Evolutionary conservation across 768 basidiomycete species (phyloP).

Genomic region (Lentinula raphanica): DNA sequence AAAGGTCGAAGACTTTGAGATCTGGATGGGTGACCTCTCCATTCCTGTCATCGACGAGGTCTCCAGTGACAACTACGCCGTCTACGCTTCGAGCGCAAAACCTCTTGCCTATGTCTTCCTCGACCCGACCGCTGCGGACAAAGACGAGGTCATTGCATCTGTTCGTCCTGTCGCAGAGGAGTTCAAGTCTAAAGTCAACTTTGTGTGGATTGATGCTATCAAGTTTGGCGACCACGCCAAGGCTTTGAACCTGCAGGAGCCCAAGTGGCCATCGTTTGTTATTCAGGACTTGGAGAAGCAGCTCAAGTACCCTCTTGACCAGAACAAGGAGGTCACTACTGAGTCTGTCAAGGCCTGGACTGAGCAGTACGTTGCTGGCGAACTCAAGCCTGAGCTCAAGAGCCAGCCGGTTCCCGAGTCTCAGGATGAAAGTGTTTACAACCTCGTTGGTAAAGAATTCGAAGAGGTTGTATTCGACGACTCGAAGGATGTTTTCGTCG

Average conservation of each 20-base stretch:
- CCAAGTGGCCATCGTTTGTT: conserved; percentile 92
- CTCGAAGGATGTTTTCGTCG: conserved; percentile 89
- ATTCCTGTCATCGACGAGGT: conserved; percentile 91
- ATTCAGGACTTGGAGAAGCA: conserved; percentile 80
- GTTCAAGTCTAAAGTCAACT: conserved; percentile 87
- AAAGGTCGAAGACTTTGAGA: conserved; percentile 56
- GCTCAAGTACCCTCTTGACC: conserved; percentile 86
- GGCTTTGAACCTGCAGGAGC: conserved; percentile 79
- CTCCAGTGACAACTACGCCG: conserved; percentile 85
- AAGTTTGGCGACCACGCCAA: conserved; percentile 96
- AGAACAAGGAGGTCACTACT: conserved; percentile 54
- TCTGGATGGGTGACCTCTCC: conserved; percentile 79
- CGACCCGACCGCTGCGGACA: conserved; percentile 67
- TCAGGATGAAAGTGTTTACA: conserved; percentile 80
- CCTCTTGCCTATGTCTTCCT: conserved; percentile 95
- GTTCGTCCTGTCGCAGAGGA: conserved; percentile 75
- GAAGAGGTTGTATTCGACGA: conserved; percentile 84
- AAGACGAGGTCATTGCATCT: conserved; percentile 58
- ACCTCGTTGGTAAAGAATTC: conserved; percentile 84
- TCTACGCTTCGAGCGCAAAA: conserved; percentile 75
- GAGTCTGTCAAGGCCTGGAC: conserved; percentile 57
- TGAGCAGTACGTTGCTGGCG: conserved; percentile 61
- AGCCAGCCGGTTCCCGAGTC: conserved; percentile 77
- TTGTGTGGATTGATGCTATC: conserved; percentile 95
- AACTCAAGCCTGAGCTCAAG: conserved; percentile 82